Conservation (phyloP, 345 rosid species). For the Heritiera littoralis region DNA sequence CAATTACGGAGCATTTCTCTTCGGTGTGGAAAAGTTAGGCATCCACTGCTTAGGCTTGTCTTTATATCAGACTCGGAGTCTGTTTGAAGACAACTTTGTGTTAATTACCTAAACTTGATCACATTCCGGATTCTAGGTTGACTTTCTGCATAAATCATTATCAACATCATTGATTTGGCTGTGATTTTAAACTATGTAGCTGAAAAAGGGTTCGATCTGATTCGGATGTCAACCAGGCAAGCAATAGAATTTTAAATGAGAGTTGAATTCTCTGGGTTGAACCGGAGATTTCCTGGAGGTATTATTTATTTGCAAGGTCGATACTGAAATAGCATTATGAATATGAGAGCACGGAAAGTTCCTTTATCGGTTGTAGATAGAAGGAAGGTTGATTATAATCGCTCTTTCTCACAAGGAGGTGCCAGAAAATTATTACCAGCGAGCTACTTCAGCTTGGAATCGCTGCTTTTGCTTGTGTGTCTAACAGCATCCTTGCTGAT, state of each 20-base stretch:
- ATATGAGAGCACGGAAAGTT: slow-evolving; percentile 2
- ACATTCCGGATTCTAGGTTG: neutral
- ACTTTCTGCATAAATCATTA: neutral
- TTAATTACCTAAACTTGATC: neutral
- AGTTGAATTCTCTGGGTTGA: neutral
- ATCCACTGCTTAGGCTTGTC: neutral
- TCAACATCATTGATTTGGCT: neutral
- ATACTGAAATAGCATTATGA: neutral
- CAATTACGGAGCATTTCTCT: neutral
- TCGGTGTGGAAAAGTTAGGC: neutral
- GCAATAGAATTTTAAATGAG: slow-evolving; percentile 3
- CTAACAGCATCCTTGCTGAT: slow-evolving; percentile 59
- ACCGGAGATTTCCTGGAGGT: neutral
- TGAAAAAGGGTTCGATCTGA: neutral
- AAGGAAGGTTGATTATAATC: slow-evolving; percentile 7
- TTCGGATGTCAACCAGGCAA: neutral
- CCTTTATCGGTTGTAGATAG: neutral
- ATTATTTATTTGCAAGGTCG: neutral
- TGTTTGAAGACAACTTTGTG: neutral
- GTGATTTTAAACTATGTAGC: neutral
- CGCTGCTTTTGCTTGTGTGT: slow-evolving; percentile 49
- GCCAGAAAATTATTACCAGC: slow-evolving; percentile 9
- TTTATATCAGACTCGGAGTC: neutral
- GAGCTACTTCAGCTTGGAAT: slow-evolving; percentile 52
- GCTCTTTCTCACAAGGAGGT: slow-evolving; percentile 4